Percentiles rank a stretch among this genome's conserved stretches.
Conservation (phyloP, 208 protist species). For the Leishmania martiniquensis region DNA sequence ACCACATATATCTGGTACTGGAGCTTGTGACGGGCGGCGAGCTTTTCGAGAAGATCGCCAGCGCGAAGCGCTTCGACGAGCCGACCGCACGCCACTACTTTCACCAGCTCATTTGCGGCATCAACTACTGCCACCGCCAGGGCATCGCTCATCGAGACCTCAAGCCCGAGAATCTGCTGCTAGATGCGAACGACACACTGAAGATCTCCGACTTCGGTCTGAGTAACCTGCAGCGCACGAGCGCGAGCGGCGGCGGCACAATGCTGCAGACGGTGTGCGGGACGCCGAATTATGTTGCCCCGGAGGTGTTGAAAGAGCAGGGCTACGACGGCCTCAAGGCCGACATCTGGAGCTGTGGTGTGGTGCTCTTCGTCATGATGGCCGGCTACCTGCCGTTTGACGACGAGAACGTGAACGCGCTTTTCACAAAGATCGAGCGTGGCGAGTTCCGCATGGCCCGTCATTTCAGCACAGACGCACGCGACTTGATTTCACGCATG, state of each 20-base stretch:
- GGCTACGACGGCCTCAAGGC: constrained; percentile 93
- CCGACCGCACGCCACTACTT: constrained; percentile 92
- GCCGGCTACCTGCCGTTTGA: constrained; percentile 93
- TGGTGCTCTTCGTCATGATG: constrained; percentile 95
- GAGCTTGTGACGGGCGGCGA: constrained; percentile 93
- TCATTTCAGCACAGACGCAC: constrained; percentile 70
- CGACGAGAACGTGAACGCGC: constrained; percentile 83
- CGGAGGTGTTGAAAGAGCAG: constrained; percentile 91
- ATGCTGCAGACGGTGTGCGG: constrained; percentile 91
- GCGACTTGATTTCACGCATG: constrained; percentile 81
- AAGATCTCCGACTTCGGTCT: constrained; percentile 95
- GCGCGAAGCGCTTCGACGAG: constrained; percentile 83
- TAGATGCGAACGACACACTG: constrained; percentile 74
- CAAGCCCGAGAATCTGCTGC: constrained; percentile 92
- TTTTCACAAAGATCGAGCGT: constrained; percentile 93
- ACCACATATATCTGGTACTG: constrained; percentile 92
- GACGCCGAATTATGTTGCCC: constrained; percentile 91
- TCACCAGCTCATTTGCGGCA: constrained; percentile 93
- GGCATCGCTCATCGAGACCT: constrained; percentile 91
- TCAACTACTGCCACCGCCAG: constrained; percentile 92
- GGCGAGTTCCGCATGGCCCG: constrained; percentile 85
- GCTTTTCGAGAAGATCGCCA: constrained; percentile 92
- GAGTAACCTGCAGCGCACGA: constrained; percentile 72
- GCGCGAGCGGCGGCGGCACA: constrained; percentile 41
- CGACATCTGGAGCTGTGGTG: constrained; percentile 96